Evolutionary conservation across 2,329 filamentous ascomycete species (phyloP), one percentile per base, ranked within the genome.

Genomic region (Mycosphaerella sp.): DNA sequence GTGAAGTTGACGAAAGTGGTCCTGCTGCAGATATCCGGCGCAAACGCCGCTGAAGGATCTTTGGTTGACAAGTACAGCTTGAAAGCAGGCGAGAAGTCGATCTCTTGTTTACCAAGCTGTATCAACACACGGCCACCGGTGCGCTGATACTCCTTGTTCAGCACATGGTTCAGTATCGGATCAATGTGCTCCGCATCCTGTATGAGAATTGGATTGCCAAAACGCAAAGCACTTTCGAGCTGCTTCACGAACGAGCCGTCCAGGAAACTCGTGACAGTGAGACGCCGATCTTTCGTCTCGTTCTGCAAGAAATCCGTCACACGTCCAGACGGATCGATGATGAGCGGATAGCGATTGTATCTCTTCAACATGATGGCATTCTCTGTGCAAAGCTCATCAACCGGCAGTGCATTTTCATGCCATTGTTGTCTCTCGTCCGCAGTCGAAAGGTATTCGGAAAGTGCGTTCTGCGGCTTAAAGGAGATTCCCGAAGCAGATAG

Each of bases 1-100:
- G 95, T 97, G 65, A 98, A 98, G 74, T 98, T 98, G 80, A 98
- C 93, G 73, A 98, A 95, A 0, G 95, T 98, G 6, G 93, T 97
- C 66, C 95, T 83, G 78, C 90, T 95, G 82, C 95, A 98, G 60
- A 98, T 89, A 68, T 98, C 93, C 0, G 93, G 95, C 6, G 93
- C 84, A 70, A 98, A 98, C 6, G 86, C 89, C 26, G 93, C 92
- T 41, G 95, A 98, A 1, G 95, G 95, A 74, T 98, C 93, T 66
- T 92, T 81, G 1, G 95, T 98, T 0, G 92, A 96, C 39, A 98
- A 77, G 70, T 95, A 98, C 32, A 98, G 80, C 74, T 86, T 93
- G 80, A 98, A 98, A 0, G 91, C 84, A 1, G 93, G 92, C 48
- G 93, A 98, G 74, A 98, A 98, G 72, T 98, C 93, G 62, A 98